phyloP scores from a whole-genome alignment of 345 rosid genomes.

The Bruguiera parviflora region DNA sequence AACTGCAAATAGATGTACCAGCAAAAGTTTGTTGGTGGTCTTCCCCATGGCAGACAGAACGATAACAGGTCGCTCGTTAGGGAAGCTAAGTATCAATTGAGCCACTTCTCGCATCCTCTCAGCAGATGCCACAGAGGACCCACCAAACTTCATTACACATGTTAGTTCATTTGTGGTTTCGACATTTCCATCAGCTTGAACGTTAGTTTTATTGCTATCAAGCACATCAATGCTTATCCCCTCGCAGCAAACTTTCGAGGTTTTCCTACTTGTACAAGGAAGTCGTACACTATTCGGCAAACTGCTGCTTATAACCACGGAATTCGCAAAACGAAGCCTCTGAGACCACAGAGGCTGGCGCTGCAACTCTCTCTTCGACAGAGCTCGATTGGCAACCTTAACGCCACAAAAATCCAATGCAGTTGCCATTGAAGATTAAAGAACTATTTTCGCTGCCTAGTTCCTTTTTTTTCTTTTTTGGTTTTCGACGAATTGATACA shows the following conservation, averaged over 20 bases:
- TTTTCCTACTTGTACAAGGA: conserved; percentile 20
- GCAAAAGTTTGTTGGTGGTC: conserved; percentile 81
- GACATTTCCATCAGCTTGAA: conserved; percentile 11
- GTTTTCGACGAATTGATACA: neutral
- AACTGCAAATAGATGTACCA: conserved; percentile 34
- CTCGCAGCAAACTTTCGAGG: conserved; percentile 35
- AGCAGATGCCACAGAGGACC: conserved; percentile 82
- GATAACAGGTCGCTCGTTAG: conserved; percentile 72
- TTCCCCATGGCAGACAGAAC: conserved; percentile 99
- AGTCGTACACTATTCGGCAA: conserved; percentile 8
- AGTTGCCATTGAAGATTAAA: conserved; percentile 11
- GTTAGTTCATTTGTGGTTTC: conserved; percentile 45
- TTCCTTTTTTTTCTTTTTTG: neutral
- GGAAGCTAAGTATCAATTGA: conserved; percentile 71
- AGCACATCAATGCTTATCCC: conserved; percentile 35
- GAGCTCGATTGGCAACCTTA: neutral
- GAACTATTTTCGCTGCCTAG: neutral
- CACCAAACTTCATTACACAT: conserved; percentile 96
- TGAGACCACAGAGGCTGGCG: conserved; percentile 10
- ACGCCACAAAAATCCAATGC: conserved; percentile 26
- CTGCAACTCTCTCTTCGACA: conserved; percentile 11
- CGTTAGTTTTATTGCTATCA: conserved; percentile 23
- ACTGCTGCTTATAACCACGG: conserved; percentile 12
- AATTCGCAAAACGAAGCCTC: conserved; percentile 18
- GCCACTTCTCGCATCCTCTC: conserved; percentile 89